Percentiles rank a stretch among this genome's conserved stretches.
Evolutionary conservation across 163 green algal species (phyloP).

Genomic region (Chlorella variabilis): DNA sequence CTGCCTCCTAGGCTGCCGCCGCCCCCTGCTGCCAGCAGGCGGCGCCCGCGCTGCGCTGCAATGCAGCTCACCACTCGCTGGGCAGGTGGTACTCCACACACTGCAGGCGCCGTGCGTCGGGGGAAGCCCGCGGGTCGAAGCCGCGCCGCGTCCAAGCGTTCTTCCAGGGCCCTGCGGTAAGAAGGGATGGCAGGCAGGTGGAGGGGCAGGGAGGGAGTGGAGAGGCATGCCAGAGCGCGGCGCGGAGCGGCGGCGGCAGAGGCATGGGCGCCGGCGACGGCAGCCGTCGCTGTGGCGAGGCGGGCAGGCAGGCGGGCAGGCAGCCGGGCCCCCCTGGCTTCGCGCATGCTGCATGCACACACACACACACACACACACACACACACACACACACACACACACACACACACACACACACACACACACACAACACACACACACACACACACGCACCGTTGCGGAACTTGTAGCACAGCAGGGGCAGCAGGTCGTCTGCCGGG

Average conservation of each 20-base stretch:
- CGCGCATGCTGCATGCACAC: too few relatives aligned
- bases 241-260: too few relatives aligned
- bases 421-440: too few relatives aligned
- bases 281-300: too few relatives aligned
- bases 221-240: too few relatives aligned
- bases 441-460: constrained; percentile 9
- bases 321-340: too few relatives aligned
- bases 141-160: constrained; percentile 30
- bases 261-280: background rate
- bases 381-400: too few relatives aligned
- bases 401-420: too few relatives aligned
- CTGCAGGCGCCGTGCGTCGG: constrained; percentile 20
- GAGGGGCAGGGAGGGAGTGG: background rate
- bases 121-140: constrained; percentile 30
- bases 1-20: too few relatives aligned
- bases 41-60: background rate
- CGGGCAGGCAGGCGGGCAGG: background rate
- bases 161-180: constrained; percentile 38
- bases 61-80: constrained; percentile 36
- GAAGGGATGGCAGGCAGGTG: background rate
- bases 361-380: too few relatives aligned
- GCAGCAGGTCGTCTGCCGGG: constrained; percentile 10
- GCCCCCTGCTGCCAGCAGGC: background rate
- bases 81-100: constrained; percentile 43
- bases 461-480: constrained; percentile 43